Base-by-base conservation (phyloP, 2,329 filamentous ascomycete genomes). In the Diaporthe vaccinii region DNA sequence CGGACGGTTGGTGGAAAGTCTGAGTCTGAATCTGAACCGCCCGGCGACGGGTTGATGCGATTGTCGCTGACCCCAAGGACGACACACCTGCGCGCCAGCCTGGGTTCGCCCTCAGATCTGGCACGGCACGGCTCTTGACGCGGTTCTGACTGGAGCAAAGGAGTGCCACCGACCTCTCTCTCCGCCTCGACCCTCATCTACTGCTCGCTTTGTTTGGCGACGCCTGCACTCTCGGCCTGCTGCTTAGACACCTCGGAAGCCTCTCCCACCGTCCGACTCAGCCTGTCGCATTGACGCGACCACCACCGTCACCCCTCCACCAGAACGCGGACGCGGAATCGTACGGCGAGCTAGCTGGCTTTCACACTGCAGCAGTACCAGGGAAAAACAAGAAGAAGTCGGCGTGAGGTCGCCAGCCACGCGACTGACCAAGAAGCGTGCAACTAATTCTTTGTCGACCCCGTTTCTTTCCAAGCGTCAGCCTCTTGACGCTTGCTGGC, bases 11-110 rank as follows among this genome's bases (percentile, higher is more conserved):
- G 39, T 62, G 46, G 71, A 31, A 55, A 53, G 71, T 61, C 58
- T 46, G 71, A 51, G 71, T 61, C 58, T 46, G 71, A 51, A 55
- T 57, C 28, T 65, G 46, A 65, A 36, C 57, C 55, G 57, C 44
- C 46, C n/a, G 9, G 34, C 22, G 34, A 25, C 46, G 71, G 25
- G 34, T 55, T 55, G 49, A 44, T n/a, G 51, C 71, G 59, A 31
- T 46, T 73, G 39, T 73, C 46, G 58, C 36, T 46, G 58, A 65
- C 49, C 25, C 4, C 71, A 46, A 57, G 49, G 44, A 57, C 58
- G 22, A 53, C 14, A 25, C 22, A 69, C 44, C 31, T 57, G 71
- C 58, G 39, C 49, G 36, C 71, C 46, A 44, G 25, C n/a, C 9
- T 46, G 71, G 36, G 17, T 55, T 25, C 46, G 28, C 61, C 36